Base-by-base conservation (phyloP, 805 yeast species). In the Wickerhamomyces tratensis region DNA sequence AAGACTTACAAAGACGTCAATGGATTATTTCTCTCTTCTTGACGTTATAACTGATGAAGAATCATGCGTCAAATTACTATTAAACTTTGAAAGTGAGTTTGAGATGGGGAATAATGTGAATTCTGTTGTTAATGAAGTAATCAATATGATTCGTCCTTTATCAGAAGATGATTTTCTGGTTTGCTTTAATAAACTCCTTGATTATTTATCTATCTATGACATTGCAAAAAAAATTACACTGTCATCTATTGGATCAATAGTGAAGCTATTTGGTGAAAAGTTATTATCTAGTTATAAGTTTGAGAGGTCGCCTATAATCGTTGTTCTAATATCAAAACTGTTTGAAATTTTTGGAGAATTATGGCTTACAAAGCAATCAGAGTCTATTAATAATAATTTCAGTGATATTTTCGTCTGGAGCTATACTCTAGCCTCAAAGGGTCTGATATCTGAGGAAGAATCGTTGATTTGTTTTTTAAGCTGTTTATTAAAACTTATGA, bases 321-420 rank as follows among this genome's bases (percentile, higher is more conserved):
- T 70, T 1, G 39, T 53, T n/a, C 43, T 63, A 0, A 54, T 66
- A 0, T 63, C 71, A 33, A 53, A 51, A 33, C 39, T 72, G 1
- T 47, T 70, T 26, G 25, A 38, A 0, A 30, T 48, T 1, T 53
- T 66, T 36, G 44, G 58, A 4, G 52, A 41, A 12, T 33, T 48
- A 0, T 63, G 76, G 65, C 37, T 63, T 1, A 34, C 40, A 1
- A 43, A 41, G 5, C 33, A 39, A 0, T 50, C 56, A 8, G 53
- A 48, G 1, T 53, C 52, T 2, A 51, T 72, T 7, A 47, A 54
- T 15, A 62, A 62, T 4, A 81, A 76, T 39, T 67, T 69, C 37
- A 52, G 51, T 34, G 83, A 78, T 48, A 65, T 79, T 15, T 60
- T 67, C 35, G 54, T 60, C 1, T 79, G 76, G 69, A 46, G 77